phyloP scores from a whole-genome alignment of 108 stramenopile species.

The Pseudonitzschia pungens region DNA sequence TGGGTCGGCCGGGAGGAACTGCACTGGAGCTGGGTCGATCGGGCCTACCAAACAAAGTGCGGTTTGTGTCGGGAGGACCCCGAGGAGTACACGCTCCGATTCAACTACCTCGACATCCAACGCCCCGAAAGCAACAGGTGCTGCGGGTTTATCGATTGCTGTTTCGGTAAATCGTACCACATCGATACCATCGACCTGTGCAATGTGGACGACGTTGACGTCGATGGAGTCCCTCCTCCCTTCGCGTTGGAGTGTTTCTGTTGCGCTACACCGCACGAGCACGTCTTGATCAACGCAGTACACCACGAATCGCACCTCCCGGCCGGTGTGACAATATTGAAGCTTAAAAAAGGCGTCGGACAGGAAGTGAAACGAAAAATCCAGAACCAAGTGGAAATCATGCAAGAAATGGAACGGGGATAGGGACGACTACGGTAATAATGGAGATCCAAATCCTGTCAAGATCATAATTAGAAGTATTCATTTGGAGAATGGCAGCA shows the following conservation, averaged over 20 bases:
- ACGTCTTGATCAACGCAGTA: conserved; percentile 3
- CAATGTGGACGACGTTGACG: conserved; percentile 34
- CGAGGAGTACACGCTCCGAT: conserved; percentile 24
- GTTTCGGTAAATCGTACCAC: conserved; percentile 25
- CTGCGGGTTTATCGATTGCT: conserved; percentile 39
- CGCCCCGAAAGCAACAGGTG: conserved; percentile 19
- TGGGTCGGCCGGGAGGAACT: conserved; percentile 43
- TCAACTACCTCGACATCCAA: conserved; percentile 31
- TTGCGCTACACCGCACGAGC: conserved; percentile 23
- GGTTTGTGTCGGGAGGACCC: conserved; percentile 35
- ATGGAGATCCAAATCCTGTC: too few species aligned
- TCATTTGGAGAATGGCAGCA: too few species aligned
- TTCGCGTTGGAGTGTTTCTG: conserved; percentile 34
- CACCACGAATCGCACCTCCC: not conserved
- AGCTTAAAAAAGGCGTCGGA: conserved; percentile 29
- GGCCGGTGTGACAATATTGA: conserved; percentile 6
- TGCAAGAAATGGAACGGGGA: conserved; percentile 41
- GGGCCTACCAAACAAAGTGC: conserved; percentile 22
- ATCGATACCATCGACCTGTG: conserved; percentile 44
- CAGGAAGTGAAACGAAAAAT: conserved; percentile 23
- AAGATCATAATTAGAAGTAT: too few species aligned
- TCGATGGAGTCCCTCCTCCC: conserved; percentile 36
- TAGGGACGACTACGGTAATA: too few species aligned
- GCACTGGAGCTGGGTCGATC: conserved; percentile 15
- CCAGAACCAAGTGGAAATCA: conserved; percentile 43